Evolutionary conservation across 2,329 filamentous ascomycete species (phyloP).

Genomic region (Cladophialophora bantiana): DNA sequence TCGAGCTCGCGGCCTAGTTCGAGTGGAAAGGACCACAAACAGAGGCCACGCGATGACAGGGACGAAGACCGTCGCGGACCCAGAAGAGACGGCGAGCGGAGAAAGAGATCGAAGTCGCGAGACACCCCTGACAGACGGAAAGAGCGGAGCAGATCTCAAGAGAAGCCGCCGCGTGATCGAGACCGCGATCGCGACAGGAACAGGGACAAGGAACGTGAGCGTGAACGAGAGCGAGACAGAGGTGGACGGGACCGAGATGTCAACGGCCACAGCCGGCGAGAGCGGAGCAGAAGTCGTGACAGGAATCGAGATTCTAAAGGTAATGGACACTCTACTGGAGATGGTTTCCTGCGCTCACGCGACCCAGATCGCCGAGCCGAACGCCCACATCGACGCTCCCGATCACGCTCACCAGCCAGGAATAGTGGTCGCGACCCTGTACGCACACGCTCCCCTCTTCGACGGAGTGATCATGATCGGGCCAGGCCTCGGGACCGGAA

Average conservation of each 20-base stretch:
- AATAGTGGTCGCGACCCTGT: constrained; percentile 48
- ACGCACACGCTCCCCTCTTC: constrained; percentile 48
- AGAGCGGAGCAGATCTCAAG: constrained; percentile 54
- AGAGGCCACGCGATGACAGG: constrained; percentile 36
- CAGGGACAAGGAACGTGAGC: constrained; percentile 5
- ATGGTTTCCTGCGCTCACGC: constrained; percentile 20
- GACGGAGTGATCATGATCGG: constrained; percentile 38
- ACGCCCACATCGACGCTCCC: constrained; percentile 41
- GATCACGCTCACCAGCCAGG: constrained; percentile 43
- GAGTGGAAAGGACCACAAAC: constrained; percentile 45
- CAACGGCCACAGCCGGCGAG: constrained; percentile 50
- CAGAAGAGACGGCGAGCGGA: constrained; percentile 33
- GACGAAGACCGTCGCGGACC: constrained; percentile 23
- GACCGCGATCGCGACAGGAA: constrained; percentile 38
- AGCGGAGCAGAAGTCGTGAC: constrained; percentile 43
- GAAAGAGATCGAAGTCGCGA: constrained; percentile 36
- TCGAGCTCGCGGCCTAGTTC: constrained; percentile 48
- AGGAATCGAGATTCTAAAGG: constrained; percentile 49
- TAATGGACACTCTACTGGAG: constrained; percentile 38
- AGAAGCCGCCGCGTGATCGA: constrained; percentile 43
- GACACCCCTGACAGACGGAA: constrained; percentile 46
- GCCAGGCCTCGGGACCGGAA: constrained; percentile 41
- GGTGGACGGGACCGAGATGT: constrained; percentile 46
- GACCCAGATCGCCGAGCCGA: constrained; percentile 40
- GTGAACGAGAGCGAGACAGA: constrained; percentile 40